Evolutionary conservation across 1,284 basidiomycete genomes (phyloP), one percentile per base, ranked within the genome.

Genomic region (Vanrija humicola): DNA sequence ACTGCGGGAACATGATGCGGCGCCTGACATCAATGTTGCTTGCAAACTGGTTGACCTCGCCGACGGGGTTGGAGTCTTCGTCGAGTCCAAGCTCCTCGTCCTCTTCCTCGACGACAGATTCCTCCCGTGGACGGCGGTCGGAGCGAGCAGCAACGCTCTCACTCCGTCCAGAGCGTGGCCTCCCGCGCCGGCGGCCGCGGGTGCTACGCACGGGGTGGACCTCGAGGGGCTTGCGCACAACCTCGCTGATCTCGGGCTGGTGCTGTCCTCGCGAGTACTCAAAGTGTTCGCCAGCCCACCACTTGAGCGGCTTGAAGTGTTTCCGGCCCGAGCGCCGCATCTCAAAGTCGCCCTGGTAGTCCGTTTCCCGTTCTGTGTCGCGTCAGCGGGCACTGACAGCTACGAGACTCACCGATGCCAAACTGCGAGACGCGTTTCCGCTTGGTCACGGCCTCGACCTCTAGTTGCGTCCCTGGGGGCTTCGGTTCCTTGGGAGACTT

Each of bases 241-340:
- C 87, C 63, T 88, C 88, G 63, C 85, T 85, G 70, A 96, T 89
- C 42, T 86, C 85, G 1, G 93, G 85, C 8, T 88, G 84, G n/a
- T 83, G 79, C 14, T 83, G 77, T 15, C 78, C 71, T 19, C 52
- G 56, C 5, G 84, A 85, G 65, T 92, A 97, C 7, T 93, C 85
- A 25, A 91, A 83, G 59, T 86, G 87, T 74, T 98, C 95, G 62
- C 86, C 85, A n/a, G 90, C 84, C 96, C 96, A 98, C 78, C 82
- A 96, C 42, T 91, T 88, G 26, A 98, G 79, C 2, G 95, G 96
- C 46, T 79, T 78, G 65, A 85, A 86, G 15, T 86, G 84, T 52
- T 82, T 79, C 19, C 94, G 85, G 47, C 79, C 80, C 29, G 89
- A 86, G 46, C 89, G 84, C 8, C 93, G 86, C 3, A 89, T 64